Evolutionary conservation across 2,329 filamentous ascomycete genomes (phyloP), one percentile per base, ranked within the genome.

Genomic region (Botrytis fragariae): DNA sequence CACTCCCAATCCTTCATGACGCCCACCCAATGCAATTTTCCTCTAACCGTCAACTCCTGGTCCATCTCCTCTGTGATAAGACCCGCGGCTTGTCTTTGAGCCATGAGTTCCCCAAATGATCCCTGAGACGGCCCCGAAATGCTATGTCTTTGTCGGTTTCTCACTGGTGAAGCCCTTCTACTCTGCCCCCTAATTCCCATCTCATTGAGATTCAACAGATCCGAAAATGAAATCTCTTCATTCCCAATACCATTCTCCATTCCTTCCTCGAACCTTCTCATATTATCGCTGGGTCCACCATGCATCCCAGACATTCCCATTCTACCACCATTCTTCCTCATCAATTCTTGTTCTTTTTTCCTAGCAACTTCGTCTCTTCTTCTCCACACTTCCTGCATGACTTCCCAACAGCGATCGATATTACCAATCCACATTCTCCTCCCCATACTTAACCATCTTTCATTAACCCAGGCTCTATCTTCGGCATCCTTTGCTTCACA

Each of bases 1-100:
- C 91, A 93, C n/a, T 85, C 83, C 89, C 89, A 91, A 77, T 92
- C 90, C 75, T 87, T 87, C 91, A 92, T 92, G 60, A 93, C 89
- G 54, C 90, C 88, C 14, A 91, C 84, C 91, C 91, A 93, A 81
- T 93, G 91, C 78, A 91, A 81, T 63, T 84, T 84, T 5, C 91
- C 90, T 75, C 88, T 86, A n/a, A 92, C 89, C 4, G 89, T 91
- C 78, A 88, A 86, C 69, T 90, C 88, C 71, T 84, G 84, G 74
- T 90, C 87, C 74, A 89, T 83, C 60, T 84, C 82, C 74, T 84
- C 81, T 70, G 79, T 79, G 2, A 77, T 74, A 54, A 77, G 78
- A 35, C 79, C 73, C 1, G 65, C 65, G 18, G 75, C 73, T 16
- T 72, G 70, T 59, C 78, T 76, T 42, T 77, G 65, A 18, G 65